These are phyloP conservation scores for Croton setiger DNA, from an alignment of 441 rosid species.

Conservation along the genomic window DNA sequence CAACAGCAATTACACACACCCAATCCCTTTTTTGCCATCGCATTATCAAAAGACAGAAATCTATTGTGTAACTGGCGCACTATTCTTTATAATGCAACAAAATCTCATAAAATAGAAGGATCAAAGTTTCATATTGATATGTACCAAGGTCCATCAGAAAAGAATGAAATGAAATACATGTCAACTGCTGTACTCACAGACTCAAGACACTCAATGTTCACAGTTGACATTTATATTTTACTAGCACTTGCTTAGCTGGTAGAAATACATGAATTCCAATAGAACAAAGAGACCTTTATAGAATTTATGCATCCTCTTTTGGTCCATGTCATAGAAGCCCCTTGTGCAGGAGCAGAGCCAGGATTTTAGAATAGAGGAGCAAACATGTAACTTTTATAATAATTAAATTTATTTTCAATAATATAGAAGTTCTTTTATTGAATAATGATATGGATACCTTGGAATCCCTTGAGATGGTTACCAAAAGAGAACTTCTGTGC, in stretches of 20 bases:
- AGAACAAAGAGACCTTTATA: not conserved
- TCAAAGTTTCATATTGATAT: not conserved
- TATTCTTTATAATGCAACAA: no score
- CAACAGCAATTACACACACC: not conserved
- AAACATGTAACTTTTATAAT: no score
- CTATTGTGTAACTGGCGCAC: not conserved
- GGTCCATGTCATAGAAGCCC: not conserved
- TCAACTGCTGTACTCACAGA: not conserved
- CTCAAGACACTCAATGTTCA: not conserved
- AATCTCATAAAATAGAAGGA: no score
- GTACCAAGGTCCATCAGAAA: not conserved
- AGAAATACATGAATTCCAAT: not conserved
- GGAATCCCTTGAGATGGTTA: slow-evolving; percentile 52
- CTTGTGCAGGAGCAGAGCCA: no score
- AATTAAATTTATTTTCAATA: no score
- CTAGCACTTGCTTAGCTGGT: not conserved
- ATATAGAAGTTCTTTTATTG: no score
- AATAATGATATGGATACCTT: slow-evolving; percentile 38
- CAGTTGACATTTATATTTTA: not conserved
- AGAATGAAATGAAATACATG: not conserved
- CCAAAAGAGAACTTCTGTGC: slow-evolving; percentile 54
- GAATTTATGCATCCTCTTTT: not conserved
- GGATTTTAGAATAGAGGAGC: no score
- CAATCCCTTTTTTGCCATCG: not conserved
- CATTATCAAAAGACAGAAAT: not conserved